These are phyloP conservation scores for Hura crepitans DNA, from an alignment of 441 rosid species.

Conservation along the genomic window DNA sequence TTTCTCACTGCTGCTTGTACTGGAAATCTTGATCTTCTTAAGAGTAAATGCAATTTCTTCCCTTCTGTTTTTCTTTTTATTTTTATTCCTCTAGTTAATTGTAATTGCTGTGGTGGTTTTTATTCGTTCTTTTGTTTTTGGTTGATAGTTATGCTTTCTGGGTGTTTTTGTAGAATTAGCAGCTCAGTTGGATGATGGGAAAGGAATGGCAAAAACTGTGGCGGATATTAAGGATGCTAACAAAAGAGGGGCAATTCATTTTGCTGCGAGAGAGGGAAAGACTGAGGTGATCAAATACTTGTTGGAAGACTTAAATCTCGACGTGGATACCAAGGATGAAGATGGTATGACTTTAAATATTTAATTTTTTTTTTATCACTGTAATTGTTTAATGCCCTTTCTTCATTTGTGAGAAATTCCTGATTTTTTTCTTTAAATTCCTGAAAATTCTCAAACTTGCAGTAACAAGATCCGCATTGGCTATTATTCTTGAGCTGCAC, in stretches of 20 bases:
- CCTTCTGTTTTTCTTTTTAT: neutral
- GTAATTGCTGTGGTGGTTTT: neutral
- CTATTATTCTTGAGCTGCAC: neutral
- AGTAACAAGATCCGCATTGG: neutral
- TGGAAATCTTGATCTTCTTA: conserved; percentile 76
- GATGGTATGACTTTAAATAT: conserved; percentile 47
- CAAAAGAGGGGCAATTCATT: conserved; percentile 89
- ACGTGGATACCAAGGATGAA: conserved; percentile 64
- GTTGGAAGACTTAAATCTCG: conserved; percentile 71
- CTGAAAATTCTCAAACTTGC: neutral
- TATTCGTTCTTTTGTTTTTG: neutral
- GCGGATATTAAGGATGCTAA: conserved; percentile 85
- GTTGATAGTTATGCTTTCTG: conserved; percentile 12
- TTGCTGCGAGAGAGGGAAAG: conserved; percentile 89
- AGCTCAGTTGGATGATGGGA: conserved; percentile 75
- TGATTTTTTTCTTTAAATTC: neutral
- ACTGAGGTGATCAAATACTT: conserved; percentile 77
- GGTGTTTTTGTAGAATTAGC: conserved; percentile 46
- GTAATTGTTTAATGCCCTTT: neutral
- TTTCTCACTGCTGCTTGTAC: conserved; percentile 71
- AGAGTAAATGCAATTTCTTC: conserved; percentile 42
- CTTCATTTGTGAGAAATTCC: neutral
- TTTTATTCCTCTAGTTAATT: neutral
- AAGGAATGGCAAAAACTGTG: conserved; percentile 59
- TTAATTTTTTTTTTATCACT: neutral